Evolutionary conservation across 257 asterid genomes (phyloP), one percentile per base, ranked within the genome.

Genomic region (Eucommia ulmoides): DNA sequence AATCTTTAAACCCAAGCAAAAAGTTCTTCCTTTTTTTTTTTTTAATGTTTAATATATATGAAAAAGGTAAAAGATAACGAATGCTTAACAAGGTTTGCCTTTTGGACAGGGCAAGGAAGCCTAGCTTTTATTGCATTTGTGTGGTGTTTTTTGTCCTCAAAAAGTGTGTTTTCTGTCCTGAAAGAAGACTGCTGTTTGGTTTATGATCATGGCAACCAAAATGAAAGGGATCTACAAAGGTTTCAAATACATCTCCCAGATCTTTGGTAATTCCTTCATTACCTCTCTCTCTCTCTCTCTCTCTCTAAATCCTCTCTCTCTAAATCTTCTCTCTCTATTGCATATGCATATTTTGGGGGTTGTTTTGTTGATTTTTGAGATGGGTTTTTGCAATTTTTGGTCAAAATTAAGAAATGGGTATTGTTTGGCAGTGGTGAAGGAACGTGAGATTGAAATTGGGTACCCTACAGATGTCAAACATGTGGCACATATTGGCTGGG

Each of bases 401-500:
- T 35, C 33, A 48, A 22, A 66, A 3, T 5, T 42, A 38, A 23
- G 9, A 53, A 23, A 26, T 23, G 42, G 26, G 51, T 35, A 11
- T 24, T 18, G 50, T 66, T n/a, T n/a, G n/a, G 65, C 23, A 79
- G 93, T 79, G 58, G 84, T 82, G 61, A 82, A 79, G 79, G 95
- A 85, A 63, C 84, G 84, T 26, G 92, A 85, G 62, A 71, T 82
- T 7, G 94, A 85, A 65, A 85, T 85, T 55, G 95, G 95, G 42
- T 70, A 48, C 29, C 95, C 95, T 2, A 85, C 94, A 41, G 88
- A 85, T 61, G 95, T 82, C 60, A 82, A 85, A 73, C 95, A 85
- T 68, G 84, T 85, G 71, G 82, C 94, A 19, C 95, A 85, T 59
- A 79, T 85, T 62, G 95, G 95, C 35, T 85, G 95, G 93, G 95